Base-by-base conservation (phyloP, 2,329 filamentous ascomycete genomes). In the Myriosclerotinia duriaeana region DNA sequence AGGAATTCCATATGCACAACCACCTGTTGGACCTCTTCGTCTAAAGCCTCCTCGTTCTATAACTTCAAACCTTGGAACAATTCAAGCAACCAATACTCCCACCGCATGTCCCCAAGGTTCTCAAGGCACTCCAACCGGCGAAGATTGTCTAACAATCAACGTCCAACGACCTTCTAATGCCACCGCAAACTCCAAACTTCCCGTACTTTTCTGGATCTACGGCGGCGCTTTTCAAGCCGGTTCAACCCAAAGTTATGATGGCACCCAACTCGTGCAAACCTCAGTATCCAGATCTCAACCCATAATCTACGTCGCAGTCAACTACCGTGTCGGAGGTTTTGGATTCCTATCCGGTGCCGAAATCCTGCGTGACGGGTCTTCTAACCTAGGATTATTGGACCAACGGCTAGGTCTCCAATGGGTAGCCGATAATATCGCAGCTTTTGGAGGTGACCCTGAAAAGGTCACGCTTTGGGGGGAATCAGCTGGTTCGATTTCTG, bases 351-450 rank as follows among this genome's bases (percentile, higher is more conserved):
- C 85, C 12, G 87, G 85, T 0, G 75, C 76, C 9, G 71, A 84
- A 64, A 81, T 86, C 17, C 79, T 80, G 14, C 80, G 79, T n/a
- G 81, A 81, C 48, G 85, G 84, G 0, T 73, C 84, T 46, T 78
- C 87, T 42, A 92, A 91, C 70, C 77, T 87, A 12, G 89, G 89
- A 0, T 76, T 90, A 48, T 79, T 82, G 66, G 87, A 90, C 72
- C 87, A 89, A 75, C 80, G 84, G 69, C 74, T 82, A 14, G 80
- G 84, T 12, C 78, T 89, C 36, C 76, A 79, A 59, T 90, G 87
- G 87, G 84, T 91, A 1, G 87, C 89, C 7, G 89, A 91, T 72
- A 91, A 93, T 70, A 91, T 93, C 66, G 86, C 80, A 0, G 81
- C 85, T 0, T 95, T 87, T 65, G 84, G 85, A 0, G 84, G 85